Evolutionary conservation across 352 stramenopile species (phyloP).

Genomic region (Globisporangium takayamanum): DNA sequence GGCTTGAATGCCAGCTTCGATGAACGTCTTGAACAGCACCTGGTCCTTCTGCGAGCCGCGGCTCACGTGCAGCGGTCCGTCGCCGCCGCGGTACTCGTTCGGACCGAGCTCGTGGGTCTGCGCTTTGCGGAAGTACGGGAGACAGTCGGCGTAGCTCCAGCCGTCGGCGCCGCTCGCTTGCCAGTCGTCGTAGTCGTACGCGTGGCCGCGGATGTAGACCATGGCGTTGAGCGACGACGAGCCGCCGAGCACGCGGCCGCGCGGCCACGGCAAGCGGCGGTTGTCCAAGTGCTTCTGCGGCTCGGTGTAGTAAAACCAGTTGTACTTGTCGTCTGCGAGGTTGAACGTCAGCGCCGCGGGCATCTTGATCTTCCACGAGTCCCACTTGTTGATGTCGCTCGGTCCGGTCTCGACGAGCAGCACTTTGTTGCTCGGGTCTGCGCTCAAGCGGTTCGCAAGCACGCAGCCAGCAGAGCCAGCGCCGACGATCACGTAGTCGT

Average conservation of each 20-base stretch:
- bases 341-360: slow-evolving; percentile 84
- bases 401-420: slow-evolving; percentile 88
- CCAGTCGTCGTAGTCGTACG: slow-evolving; percentile 87
- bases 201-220: slow-evolving; percentile 88
- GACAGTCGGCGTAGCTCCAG: slow-evolving; percentile 85
- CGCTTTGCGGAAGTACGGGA: slow-evolving; percentile 87
- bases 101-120: slow-evolving; percentile 72
- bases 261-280: slow-evolving; percentile 75
- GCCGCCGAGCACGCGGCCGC: slow-evolving; percentile 82
- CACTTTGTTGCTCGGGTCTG: slow-evolving; percentile 77
- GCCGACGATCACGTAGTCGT: slow-evolving; percentile 92
- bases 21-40: slow-evolving; percentile 87
- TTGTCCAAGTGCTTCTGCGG: slow-evolving; percentile 80
- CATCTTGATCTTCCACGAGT: slow-evolving; percentile 91
- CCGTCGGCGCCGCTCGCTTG: slow-evolving; percentile 52
- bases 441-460: slow-evolving; percentile 85
- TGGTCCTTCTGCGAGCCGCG: slow-evolving; percentile 76
- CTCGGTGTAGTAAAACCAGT: slow-evolving; percentile 85
- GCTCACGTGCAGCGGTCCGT: slow-evolving; percentile 74
- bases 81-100: slow-evolving; percentile 76
- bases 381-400: slow-evolving; percentile 73
- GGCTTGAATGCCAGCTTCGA: slow-evolving; percentile 78
- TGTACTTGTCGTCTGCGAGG: slow-evolving; percentile 78
- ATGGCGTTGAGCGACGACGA: slow-evolving; percentile 89
- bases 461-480: slow-evolving; percentile 88